phyloP scores from a whole-genome alignment of 2,329 filamentous ascomycete genomes.

The Nannizziopsis barbatae region DNA sequence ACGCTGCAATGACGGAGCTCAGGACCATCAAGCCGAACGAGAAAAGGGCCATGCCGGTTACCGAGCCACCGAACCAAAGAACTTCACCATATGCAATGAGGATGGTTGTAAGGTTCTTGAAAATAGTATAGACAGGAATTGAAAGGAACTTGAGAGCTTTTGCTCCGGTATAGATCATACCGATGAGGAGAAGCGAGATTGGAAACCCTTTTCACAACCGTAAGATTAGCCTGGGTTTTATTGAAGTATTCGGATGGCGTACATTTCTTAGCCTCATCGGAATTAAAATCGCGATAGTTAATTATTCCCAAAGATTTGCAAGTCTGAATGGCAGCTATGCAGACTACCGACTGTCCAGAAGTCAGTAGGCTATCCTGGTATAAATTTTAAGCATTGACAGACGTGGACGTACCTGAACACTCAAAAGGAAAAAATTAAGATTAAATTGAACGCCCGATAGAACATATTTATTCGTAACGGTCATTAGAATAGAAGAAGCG shows the following conservation, averaged over 20 bases:
- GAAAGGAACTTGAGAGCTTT: conserved; percentile 94
- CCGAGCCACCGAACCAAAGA: conserved; percentile 90
- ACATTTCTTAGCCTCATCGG: conserved; percentile 88
- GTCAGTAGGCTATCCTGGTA: no score
- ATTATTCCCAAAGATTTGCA: conserved; percentile 77
- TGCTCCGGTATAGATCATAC: conserved; percentile 97
- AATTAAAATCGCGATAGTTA: conserved; percentile 71
- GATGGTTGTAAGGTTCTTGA: conserved; percentile 99
- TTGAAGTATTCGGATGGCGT: conserved; percentile 28
- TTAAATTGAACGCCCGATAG: conserved; percentile 87
- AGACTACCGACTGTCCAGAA: conserved; percentile 63
- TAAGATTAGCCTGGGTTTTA: background rate
- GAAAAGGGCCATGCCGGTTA: conserved; percentile 75
- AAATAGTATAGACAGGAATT: conserved; percentile 97
- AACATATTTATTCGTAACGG: conserved; percentile 98
- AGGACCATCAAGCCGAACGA: conserved; percentile 96
- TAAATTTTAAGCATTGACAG: background rate
- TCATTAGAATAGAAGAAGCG: conserved; percentile 95
- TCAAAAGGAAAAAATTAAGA: conserved; percentile 88
- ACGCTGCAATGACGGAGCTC: conserved; percentile 86
- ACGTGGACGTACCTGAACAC: conserved; percentile 62
- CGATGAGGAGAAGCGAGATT: conserved; percentile 86
- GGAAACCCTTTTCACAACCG: conserved; percentile 69
- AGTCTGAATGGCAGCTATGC: conserved; percentile 68
- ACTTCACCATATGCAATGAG: conserved; percentile 98